These are phyloP conservation scores for Zopfia rhizophila DNA, from an alignment of 2,329 filamentous ascomycete species.

Conservation along the genomic window DNA sequence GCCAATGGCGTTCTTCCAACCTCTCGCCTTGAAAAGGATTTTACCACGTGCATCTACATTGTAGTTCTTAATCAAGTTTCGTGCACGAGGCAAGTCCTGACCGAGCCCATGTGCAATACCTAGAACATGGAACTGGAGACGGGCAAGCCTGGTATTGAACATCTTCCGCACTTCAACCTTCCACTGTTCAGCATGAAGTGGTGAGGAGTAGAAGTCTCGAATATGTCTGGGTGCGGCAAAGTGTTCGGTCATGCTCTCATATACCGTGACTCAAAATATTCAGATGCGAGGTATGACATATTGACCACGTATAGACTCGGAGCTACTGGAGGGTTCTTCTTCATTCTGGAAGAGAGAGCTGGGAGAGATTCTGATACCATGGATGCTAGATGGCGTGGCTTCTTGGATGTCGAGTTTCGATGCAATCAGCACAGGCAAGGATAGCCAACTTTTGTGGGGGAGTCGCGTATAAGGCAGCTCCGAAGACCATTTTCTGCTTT, in stretches of 20 bases:
- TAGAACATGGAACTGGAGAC: conserved; percentile 15
- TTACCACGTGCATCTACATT: conserved; percentile 12
- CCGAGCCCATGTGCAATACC: conserved; percentile 21
- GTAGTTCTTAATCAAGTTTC: conserved; percentile 2
- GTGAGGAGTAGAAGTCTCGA: conserved; percentile 15
- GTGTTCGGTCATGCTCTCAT: conserved; percentile 7
- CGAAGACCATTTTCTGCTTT: conserved; percentile 4
- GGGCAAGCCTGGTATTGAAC: conserved; percentile 15
- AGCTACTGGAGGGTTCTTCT: conserved; percentile 9
- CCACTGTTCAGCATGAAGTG: conserved; percentile 21
- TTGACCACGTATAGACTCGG: conserved; percentile 24
- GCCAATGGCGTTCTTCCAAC: conserved; percentile 7
- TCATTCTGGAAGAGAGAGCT: conserved; percentile 8
- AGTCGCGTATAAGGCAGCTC: conserved; percentile 10
- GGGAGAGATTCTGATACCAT: conserved; percentile 18
- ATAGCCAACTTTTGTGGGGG: conserved; percentile 18
- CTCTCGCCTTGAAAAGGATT: conserved; percentile 3
- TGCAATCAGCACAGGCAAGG: conserved; percentile 21
- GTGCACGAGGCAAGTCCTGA: conserved; percentile 14
- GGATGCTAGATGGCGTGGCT: conserved; percentile 14
- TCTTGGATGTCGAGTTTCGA: conserved; percentile 17
- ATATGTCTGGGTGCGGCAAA: conserved; percentile 21
- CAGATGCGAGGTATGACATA: conserved; percentile 14
- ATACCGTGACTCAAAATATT: conserved; percentile 16
- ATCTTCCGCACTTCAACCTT: conserved; percentile 21